phyloP scores from a whole-genome alignment of 305 asterid species.

The Fraxinus dipetala region DNA sequence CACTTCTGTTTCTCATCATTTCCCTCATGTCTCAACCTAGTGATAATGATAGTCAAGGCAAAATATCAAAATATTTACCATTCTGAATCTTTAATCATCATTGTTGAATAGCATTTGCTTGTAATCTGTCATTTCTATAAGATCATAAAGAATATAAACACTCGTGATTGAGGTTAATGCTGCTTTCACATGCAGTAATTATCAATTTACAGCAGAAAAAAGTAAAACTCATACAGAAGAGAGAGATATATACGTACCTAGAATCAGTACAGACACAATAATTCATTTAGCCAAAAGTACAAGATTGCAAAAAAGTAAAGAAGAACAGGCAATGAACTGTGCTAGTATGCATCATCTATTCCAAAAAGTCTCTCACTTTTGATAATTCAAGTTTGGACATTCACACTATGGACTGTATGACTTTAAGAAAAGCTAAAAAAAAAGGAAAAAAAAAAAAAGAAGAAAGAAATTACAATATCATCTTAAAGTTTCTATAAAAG shows the following conservation, averaged over 20 bases:
- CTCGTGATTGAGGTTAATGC: conserved; percentile 6
- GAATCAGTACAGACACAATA: neutral
- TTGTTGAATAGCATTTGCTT: neutral
- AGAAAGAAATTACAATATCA: conserved; percentile 28
- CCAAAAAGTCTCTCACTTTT: conserved; percentile 28
- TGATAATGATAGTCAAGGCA: neutral
- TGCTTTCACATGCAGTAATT: neutral
- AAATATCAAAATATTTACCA: neutral
- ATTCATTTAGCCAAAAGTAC: conserved; percentile 3
- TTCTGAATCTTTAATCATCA: neutral
- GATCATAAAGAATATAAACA: neutral
- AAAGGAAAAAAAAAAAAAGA: neutral
- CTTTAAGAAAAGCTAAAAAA: conserved; percentile 20
- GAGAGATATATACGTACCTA: neutral
- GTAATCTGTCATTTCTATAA: neutral
- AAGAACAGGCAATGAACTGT: conserved; percentile 19
- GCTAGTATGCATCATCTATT: conserved; percentile 36
- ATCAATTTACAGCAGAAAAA: conserved; percentile 7
- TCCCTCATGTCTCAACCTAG: neutral
- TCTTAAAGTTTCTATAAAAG: conserved; percentile 27
- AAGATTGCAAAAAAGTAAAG: conserved; percentile 19
- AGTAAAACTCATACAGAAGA: neutral
- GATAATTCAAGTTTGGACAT: conserved; percentile 32
- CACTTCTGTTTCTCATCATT: neutral
- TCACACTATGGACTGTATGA: conserved; percentile 50